Evolutionary conservation across 2,329 filamentous ascomycete genomes (phyloP).

Genomic region (Boeremia lycopersici): DNA sequence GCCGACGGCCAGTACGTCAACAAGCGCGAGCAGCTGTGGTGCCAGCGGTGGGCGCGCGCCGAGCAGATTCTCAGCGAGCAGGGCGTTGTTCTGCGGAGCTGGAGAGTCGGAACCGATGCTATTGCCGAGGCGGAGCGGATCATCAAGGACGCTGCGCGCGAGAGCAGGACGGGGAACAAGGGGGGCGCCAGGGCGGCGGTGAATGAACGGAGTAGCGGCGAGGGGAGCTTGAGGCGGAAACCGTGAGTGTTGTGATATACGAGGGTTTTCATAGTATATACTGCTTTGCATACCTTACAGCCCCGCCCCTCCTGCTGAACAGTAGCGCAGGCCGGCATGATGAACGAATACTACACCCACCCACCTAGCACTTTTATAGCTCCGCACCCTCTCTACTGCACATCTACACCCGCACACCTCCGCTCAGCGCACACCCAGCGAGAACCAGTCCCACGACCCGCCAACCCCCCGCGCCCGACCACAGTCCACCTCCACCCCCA

Average conservation of each 20-base stretch:
- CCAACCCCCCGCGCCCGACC: no score
- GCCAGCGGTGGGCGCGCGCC: slow-evolving; percentile 68
- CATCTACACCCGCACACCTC: no score
- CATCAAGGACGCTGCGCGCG: slow-evolving; percentile 52
- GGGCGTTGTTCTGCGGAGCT: slow-evolving; percentile 73
- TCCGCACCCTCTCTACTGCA: no score
- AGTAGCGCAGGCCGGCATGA: no score
- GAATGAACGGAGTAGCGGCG: not conserved
- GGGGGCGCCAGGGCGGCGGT: not conserved
- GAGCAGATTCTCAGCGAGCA: slow-evolving; percentile 66
- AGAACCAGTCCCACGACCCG: no score
- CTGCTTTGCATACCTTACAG: not conserved
- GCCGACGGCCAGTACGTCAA: slow-evolving; percentile 51
- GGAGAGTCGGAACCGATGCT: slow-evolving; percentile 75
- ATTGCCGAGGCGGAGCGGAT: slow-evolving; percentile 68
- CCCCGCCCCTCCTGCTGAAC: not conserved
- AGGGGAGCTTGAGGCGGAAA: slow-evolving; percentile 1
- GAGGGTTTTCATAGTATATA: not conserved
- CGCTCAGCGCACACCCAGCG: no score
- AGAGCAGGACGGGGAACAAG: slow-evolving; percentile 10
- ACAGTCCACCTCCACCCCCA: no score
- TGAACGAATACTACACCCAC: no score
- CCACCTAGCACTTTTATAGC: no score
- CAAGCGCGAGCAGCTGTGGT: slow-evolving; percentile 77
- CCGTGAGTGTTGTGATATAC: not conserved